A percentile compares a stretch with the other conserved stretches of the same genome.
Conservation (phyloP, 208 protist genomes). For the Balamuthia mandrillaris region DNA sequence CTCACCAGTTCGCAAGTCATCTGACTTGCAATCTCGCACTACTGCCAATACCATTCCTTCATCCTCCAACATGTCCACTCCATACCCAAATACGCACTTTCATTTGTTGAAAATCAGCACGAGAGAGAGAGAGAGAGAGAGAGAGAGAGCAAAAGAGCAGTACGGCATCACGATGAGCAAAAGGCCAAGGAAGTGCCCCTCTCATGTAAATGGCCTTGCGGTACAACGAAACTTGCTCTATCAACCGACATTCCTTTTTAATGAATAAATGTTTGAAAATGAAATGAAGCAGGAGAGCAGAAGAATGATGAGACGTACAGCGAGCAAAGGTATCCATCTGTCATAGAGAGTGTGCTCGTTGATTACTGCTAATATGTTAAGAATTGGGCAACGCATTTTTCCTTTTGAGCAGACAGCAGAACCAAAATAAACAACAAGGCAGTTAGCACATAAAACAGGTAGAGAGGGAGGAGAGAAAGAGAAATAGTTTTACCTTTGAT, state of each 20-base stretch:
- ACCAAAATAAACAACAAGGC: no score
- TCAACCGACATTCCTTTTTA: not conserved
- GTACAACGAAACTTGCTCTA: not conserved
- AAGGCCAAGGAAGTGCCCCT: not conserved
- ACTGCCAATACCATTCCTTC: not conserved
- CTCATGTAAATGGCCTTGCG: constrained; percentile 10
- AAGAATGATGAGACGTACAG: not conserved
- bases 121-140: no score
- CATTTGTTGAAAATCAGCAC: no score
- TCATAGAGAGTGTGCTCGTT: constrained; percentile 12
- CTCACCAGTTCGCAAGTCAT: not conserved
- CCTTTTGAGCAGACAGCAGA: no score
- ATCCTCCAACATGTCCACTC: not conserved
- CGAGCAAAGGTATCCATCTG: not conserved
- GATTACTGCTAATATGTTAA: constrained; percentile 6
- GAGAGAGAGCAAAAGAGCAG: no score
- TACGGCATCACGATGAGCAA: not conserved
- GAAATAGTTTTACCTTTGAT: not conserved
- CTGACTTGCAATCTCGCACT: not conserved
- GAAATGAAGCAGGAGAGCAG: not conserved
- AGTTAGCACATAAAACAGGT: no score
- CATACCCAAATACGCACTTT: not conserved
- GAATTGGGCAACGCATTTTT: not conserved
- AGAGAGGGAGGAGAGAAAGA: no score
- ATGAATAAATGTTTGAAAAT: not conserved